Percentiles rank a stretch among this genome's conserved stretches.
Evolutionary conservation across 2,329 filamentous ascomycete genomes (phyloP).

Genomic region (Aspergillus texensis): DNA sequence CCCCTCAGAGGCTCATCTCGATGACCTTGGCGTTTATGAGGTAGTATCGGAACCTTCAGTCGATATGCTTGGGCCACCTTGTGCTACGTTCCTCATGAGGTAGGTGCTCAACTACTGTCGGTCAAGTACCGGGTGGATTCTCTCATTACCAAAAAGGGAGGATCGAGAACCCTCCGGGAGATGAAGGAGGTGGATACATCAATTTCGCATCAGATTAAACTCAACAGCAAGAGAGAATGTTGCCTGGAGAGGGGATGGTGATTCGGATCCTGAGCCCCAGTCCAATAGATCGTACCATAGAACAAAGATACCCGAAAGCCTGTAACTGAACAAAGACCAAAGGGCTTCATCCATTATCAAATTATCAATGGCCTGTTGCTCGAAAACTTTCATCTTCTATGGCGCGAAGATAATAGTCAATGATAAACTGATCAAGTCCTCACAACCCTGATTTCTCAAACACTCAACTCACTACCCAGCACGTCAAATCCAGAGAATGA

Average conservation of each 20-base stretch:
- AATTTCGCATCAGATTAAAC: conserved; percentile 1
- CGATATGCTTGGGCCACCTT: not conserved
- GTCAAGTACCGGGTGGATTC: not conserved
- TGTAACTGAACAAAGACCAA: not conserved
- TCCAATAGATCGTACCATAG: conserved; percentile 6
- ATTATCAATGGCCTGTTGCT: too few relatives aligned
- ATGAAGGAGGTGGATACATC: conserved; percentile 1
- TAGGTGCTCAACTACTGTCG: not conserved
- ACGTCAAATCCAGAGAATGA: not conserved
- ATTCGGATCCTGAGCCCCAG: not conserved
- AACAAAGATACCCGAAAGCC: not conserved
- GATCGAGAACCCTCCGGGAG: conserved; percentile 1
- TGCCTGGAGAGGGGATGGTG: not conserved
- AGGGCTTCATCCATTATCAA: not conserved
- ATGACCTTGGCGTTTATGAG: conserved; percentile 1
- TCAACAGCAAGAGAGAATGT: not conserved
- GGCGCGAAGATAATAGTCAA: not conserved
- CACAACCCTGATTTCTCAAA: not conserved
- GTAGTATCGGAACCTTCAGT: not conserved
- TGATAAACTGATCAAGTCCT: not conserved
- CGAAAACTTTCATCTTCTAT: not conserved
- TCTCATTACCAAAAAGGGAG: not conserved
- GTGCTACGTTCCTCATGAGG: not conserved
- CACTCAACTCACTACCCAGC: not conserved
- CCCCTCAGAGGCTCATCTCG: not conserved